phyloP scores from a whole-genome alignment of 164 flowering plant species.

The Hamamelis virginiana region DNA sequence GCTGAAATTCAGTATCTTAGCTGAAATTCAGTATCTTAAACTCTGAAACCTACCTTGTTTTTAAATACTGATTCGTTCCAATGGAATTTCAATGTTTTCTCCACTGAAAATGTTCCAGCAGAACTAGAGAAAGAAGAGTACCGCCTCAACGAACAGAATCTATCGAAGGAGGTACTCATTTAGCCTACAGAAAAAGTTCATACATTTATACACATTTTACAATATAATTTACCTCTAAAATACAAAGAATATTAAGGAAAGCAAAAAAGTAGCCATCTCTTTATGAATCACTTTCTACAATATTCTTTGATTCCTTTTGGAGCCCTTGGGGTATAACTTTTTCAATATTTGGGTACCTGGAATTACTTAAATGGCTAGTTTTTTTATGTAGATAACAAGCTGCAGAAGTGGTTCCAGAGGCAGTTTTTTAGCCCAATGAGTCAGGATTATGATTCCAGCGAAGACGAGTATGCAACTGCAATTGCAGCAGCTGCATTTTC shows the following conservation, averaged over 20 bases:
- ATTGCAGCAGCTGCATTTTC: slow-evolving; percentile 55
- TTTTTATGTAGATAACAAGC: slow-evolving; percentile 22
- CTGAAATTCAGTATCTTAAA: too few relatives aligned
- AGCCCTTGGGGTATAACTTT: not conserved
- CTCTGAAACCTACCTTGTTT: too few relatives aligned
- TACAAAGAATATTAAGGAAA: not conserved
- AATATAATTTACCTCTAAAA: too few relatives aligned
- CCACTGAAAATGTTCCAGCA: slow-evolving; percentile 11
- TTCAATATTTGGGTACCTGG: too few relatives aligned
- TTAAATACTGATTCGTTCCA: too few relatives aligned
- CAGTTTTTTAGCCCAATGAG: slow-evolving; percentile 17
- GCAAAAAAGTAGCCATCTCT: not conserved
- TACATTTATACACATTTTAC: too few relatives aligned
- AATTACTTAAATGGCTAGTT: not conserved
- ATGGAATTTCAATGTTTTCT: too few relatives aligned
- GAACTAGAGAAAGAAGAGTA: slow-evolving; percentile 10
- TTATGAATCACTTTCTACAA: not conserved
- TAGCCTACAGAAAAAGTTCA: too few relatives aligned
- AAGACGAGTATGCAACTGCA: slow-evolving; percentile 28
- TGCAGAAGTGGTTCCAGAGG: slow-evolving; percentile 21
- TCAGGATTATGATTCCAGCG: slow-evolving; percentile 16
- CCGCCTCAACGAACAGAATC: slow-evolving; percentile 22
- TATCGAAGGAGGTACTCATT: slow-evolving; percentile 26
- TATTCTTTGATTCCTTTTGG: not conserved
- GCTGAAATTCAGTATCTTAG: too few relatives aligned